Base-by-base conservation (phyloP, 2,329 filamentous ascomycete species). In the Talaromyces sp. region DNA sequence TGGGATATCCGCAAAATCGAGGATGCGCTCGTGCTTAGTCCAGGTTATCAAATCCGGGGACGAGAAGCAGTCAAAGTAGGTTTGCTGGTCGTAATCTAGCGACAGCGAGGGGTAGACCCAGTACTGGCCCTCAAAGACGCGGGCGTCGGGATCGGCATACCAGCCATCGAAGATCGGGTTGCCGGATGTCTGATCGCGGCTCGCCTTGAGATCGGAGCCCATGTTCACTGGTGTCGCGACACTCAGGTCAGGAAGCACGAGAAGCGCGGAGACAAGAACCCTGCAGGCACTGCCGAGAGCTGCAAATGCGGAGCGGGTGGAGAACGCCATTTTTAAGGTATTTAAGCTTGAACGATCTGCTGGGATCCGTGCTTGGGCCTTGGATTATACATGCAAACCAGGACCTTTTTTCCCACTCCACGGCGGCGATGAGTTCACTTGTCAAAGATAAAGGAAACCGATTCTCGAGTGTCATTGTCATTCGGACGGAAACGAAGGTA, bases 111-210 rank as follows among this genome's bases (percentile, higher is more conserved):
- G 78, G 65, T 75, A 83, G 26, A 82, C 75, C 78, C 78, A 82
- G 68, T 79, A 81, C 43, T 74, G 65, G 29, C 68, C 69, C 17
- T 77, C 67, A 69, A 80, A 82, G 67, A 78, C 76, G 56, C 75
- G 78, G 27, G 72, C 77, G 66, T 81, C 80, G 0, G 80, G 80
- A 59, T 83, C 80, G 8, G 80, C 80, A 64, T 82, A 82, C 78
- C 78, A 80, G 56, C 79, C 79, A 21, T 51, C 55, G 26, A 81
- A 72, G 56, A 82, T 77, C 6, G 80, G 80, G 59, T 83, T 83
- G 43, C 70, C 69, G 41, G 59, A 57, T 31, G 54, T 48, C 3
- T 24, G 6, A 5, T 51, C 24, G 50, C 41, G 43, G 52, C n/a
- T 41, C 12, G 11, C 27, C 26, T 26, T 46, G 53, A 41, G 4